Percentiles rank a stretch among this genome's conserved stretches.
Conservation (phyloP, 2,329 filamentous ascomycete species). For the Colletotrichum godetiae region DNA sequence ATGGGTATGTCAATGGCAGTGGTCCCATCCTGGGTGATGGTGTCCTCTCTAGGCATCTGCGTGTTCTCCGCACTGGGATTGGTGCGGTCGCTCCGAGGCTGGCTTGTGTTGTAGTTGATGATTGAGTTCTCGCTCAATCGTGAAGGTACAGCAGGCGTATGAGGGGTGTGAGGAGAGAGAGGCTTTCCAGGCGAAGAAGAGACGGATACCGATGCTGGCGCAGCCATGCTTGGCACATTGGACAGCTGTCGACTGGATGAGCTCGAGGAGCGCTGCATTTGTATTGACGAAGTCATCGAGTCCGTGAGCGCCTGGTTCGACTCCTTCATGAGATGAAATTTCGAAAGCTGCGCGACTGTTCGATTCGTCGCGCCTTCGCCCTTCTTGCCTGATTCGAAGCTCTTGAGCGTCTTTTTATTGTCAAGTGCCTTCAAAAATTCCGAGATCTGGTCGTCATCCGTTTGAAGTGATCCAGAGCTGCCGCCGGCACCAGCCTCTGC, state of each 20-base stretch:
- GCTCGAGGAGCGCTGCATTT: conserved; percentile 84
- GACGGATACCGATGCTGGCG: conserved; percentile 82
- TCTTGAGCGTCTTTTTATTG: conserved; percentile 85
- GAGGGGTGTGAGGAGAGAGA: conserved; percentile 88
- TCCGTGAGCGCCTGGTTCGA: conserved; percentile 91
- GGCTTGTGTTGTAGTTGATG: conserved; percentile 68
- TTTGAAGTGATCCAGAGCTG: conserved; percentile 74
- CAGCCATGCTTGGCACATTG: conserved; percentile 73
- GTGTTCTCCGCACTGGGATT: conserved; percentile 40
- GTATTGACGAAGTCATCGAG: conserved; percentile 89
- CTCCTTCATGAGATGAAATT: conserved; percentile 90
- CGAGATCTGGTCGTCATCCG: conserved; percentile 92
- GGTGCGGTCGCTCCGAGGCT: conserved; percentile 41
- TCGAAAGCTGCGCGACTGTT: conserved; percentile 82
- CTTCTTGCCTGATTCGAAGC: conserved; percentile 76
- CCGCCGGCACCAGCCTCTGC: conserved; percentile 76
- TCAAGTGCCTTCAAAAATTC: conserved; percentile 93
- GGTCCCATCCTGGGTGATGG: conserved; percentile 62
- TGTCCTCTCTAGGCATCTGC: conserved; percentile 48
- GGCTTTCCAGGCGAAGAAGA: conserved; percentile 93
- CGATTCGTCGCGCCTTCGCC: conserved; percentile 78
- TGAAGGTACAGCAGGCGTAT: conserved; percentile 93
- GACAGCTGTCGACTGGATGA: conserved; percentile 73
- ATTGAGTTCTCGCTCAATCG: conserved; percentile 93
- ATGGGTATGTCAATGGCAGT: conserved; percentile 80